phyloP scores from a whole-genome alignment of 495 filamentous ascomycete species.

The Clohesyomyces aquaticus region DNA sequence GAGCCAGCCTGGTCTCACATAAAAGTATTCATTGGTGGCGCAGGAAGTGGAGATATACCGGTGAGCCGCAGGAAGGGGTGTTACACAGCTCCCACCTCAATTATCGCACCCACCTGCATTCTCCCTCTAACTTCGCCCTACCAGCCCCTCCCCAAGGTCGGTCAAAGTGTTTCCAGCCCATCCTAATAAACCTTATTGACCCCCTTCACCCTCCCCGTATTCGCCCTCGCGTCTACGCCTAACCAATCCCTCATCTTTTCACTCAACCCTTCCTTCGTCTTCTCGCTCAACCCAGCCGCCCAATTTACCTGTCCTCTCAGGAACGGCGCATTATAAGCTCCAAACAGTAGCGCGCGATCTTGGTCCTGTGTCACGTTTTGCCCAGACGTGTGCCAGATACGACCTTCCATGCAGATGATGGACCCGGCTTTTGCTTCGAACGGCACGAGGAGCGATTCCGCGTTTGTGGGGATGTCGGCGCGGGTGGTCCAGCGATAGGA shows the following conservation, averaged over 20 bases:
- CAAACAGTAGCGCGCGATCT: conserved; percentile 21
- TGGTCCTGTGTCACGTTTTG: conserved; percentile 17
- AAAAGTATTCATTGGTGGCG: no score
- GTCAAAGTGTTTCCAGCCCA: neutral
- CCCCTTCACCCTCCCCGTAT: conserved; percentile 7
- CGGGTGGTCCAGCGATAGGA: conserved; percentile 15
- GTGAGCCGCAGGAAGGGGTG: no score
- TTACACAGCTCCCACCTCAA: no score
- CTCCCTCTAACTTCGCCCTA: no score
- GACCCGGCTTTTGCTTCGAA: conserved; percentile 29
- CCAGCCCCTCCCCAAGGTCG: neutral
- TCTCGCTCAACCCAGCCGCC: conserved; percentile 17
- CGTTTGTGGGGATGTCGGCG: conserved; percentile 11
- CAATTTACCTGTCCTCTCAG: conserved; percentile 25
- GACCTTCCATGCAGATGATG: conserved; percentile 24
- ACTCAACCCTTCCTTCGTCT: conserved; percentile 6
- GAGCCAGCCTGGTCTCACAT: no score
- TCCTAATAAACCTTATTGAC: conserved; percentile 9
- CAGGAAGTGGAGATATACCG: no score
- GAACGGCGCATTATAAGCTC: conserved; percentile 18
- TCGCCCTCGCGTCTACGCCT: conserved; percentile 14
- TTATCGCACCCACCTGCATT: no score
- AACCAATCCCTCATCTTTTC: conserved; percentile 22
- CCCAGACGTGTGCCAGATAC: conserved; percentile 20
- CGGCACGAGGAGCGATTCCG: conserved; percentile 14